phyloP scores from a whole-genome alignment of 2,329 filamentous ascomycete species.

The Apiospora phragmitis region DNA sequence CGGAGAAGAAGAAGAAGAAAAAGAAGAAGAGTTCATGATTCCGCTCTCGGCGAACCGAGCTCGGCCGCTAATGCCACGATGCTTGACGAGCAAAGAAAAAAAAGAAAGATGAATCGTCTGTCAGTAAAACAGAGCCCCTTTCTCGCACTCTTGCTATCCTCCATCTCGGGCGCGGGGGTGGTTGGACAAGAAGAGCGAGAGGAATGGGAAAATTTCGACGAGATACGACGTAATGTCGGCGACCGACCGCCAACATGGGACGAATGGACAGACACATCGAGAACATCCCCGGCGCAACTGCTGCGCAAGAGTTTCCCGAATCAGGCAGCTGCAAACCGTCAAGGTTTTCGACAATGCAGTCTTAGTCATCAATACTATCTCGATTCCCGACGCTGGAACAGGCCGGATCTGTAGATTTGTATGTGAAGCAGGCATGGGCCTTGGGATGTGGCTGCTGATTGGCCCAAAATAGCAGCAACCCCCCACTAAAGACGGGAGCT shows the following conservation, averaged over 20 bases:
- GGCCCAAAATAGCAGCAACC: not conserved
- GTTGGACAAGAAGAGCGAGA: not conserved
- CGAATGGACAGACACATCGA: not conserved
- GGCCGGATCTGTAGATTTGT: not conserved
- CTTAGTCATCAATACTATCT: not conserved
- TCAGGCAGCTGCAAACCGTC: not conserved
- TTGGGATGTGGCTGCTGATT: not conserved
- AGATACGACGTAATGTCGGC: not conserved
- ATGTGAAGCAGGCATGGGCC: not conserved
- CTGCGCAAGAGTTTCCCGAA: not conserved
- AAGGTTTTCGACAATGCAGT: not conserved
- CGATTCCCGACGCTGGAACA: not conserved
- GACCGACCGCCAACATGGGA: not conserved
- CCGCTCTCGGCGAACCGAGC: not conserved
- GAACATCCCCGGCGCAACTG: not conserved
- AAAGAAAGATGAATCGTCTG: not conserved
- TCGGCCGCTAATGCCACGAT: not conserved
- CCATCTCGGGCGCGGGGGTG: not conserved
- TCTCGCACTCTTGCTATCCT: not conserved
- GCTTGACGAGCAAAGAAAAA: not conserved
- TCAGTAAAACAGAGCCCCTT: not conserved
- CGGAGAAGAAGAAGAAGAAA: not conserved
- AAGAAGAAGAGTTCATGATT: not conserved
- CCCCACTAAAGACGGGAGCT: not conserved
- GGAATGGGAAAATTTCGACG: not conserved